Conservation (phyloP, 176 grass and related monocot genomes). For the Eremochloa ophiuroides region DNA sequence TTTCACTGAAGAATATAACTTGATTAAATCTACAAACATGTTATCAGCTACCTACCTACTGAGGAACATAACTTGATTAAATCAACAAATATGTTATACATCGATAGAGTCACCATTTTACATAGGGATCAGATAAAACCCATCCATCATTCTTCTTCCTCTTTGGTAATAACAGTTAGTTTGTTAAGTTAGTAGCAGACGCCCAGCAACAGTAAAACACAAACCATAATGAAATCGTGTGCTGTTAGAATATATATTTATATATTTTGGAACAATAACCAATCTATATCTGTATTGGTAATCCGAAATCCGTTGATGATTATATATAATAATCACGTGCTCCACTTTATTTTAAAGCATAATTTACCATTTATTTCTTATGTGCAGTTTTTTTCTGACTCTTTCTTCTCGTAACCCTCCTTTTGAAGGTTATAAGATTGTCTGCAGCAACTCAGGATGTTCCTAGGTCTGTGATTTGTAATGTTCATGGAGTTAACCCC, state of each 20-base stretch:
- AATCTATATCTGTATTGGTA: background rate
- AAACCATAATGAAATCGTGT: background rate
- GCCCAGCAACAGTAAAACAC: background rate
- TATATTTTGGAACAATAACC: background rate
- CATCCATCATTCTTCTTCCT: background rate
- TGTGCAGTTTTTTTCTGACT: background rate
- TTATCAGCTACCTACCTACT: background rate
- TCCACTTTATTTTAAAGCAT: background rate
- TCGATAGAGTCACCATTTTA: conserved; percentile 4
- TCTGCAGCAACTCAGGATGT: conserved; percentile 93
- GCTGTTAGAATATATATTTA: background rate
- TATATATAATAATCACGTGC: background rate
- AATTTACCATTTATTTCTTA: background rate
- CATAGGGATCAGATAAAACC: background rate
- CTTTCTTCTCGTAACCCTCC: conserved; percentile 2
- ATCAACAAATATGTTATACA: background rate
- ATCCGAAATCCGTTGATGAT: background rate
- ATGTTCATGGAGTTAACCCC: conserved; percentile 98
- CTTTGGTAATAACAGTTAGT: background rate
- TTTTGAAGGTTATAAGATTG: conserved; percentile 85
- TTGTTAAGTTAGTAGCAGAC: background rate
- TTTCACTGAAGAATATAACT: background rate
- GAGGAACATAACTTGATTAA: background rate
- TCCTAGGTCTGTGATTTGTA: conserved; percentile 81
- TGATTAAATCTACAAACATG: background rate